Percentiles rank a stretch among this genome's conserved stretches.
Conservation (phyloP, 1,284 basidiomycete species). For the Cystobasidiaceae sp. region DNA sequence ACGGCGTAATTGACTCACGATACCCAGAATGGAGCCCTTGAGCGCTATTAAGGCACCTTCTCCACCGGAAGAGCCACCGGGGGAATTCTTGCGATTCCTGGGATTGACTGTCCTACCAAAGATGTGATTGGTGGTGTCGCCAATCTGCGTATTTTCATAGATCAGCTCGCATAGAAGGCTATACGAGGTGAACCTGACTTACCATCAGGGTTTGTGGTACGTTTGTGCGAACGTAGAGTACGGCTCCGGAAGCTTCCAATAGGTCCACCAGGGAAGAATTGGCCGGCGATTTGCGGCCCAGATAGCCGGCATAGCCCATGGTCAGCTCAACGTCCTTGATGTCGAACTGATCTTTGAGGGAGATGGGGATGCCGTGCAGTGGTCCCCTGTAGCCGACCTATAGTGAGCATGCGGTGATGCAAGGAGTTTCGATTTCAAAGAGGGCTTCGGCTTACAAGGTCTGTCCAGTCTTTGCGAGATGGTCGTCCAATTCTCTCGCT, state of each 20-base stretch:
- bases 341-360: constrained; percentile 50
- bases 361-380: constrained; percentile 61
- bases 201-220: constrained; percentile 38
- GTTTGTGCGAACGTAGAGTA: constrained; percentile 43
- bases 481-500: constrained; percentile 20
- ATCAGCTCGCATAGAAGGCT: background rate
- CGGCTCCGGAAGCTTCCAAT: constrained; percentile 42
- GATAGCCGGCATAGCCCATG: constrained; percentile 31
- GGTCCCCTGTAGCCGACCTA: constrained; percentile 51
- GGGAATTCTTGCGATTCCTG: constrained; percentile 45
- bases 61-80: constrained; percentile 49
- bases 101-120: constrained; percentile 48
- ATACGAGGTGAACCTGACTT: too few species aligned
- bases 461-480: background rate
- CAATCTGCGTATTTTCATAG: background rate
- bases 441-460: background rate
- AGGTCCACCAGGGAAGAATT: constrained; percentile 32
- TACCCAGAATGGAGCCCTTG: constrained; percentile 44
- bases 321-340: constrained; percentile 50
- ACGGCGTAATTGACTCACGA: too few species aligned
- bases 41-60: constrained; percentile 49
- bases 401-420: background rate
- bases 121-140: constrained; percentile 40
- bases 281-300: constrained; percentile 23
- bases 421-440: too few species aligned